Base-by-base conservation (phyloP, 306 rosid genomes). In the Pachyrhizus erosus region DNA sequence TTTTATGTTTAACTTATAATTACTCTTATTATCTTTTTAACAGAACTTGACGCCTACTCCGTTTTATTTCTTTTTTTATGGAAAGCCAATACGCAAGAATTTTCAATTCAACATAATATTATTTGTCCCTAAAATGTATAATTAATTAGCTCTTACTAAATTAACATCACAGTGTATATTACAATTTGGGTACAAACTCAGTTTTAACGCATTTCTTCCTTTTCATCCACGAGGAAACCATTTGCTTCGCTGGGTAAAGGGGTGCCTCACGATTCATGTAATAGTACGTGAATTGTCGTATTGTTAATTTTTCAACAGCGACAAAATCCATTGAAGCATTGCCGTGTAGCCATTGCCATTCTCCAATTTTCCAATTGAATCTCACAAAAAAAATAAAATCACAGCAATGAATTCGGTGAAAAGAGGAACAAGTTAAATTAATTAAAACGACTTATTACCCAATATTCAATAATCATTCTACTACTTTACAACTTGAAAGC, bases 21-120 rank as follows among this genome's bases (percentile, higher is more conserved):
- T 70, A 48, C 13, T 48, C 48, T 42, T 20, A 33, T 61, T 39
- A 33, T 45, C 75, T 70, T 46, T 77, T 70, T 48, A 55, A 54
- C 68, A 23, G 42, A 71, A 76, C 78, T 64, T 14, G 40, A 45
- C 8, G 42, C 58, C 13, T 45, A 58, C 23, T 33, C 9, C 39
- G 21, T 77, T 70, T 70, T 45, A 48, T 46, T 57, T 14, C 60
- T 54, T 75, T 76, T 66, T 76, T 2, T 5, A 17, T 17, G 20
- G 9, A 76, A 54, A 31, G 40, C 12, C 15, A 48, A 27, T 5
- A 14, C 49, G 39, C 21, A 37, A 17, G 40, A 51, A 68, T 57
- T 21, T 15, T 57, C 14, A 37, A 37, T 37, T 37, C 9, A 37
- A 37, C 42, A 37, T 9, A 37, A 3, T 37, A 37, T 37, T 37